Evolutionary conservation across 2,329 filamentous ascomycete species (phyloP).

Genomic region (Aspergillus hortae): DNA sequence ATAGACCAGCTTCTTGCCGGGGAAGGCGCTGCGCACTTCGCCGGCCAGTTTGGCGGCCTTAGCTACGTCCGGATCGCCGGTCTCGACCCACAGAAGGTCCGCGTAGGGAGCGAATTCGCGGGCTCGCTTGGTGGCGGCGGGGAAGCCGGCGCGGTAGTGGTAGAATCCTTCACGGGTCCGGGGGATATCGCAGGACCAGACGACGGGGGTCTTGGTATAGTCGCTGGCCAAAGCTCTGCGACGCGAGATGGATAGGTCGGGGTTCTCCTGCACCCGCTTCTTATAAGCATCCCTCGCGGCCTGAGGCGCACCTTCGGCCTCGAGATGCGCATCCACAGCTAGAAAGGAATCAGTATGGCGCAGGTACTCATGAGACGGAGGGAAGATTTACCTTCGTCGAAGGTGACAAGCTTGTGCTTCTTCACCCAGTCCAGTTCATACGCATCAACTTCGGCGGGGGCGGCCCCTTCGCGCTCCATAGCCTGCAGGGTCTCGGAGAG

Average conservation of each 20-base stretch:
- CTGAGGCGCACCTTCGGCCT: conserved; percentile 60
- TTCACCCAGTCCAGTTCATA: conserved; percentile 90
- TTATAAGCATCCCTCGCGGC: conserved; percentile 67
- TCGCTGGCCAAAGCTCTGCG: conserved; percentile 69
- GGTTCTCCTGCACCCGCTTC: conserved; percentile 57
- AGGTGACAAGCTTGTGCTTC: conserved; percentile 76
- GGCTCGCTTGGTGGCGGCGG: conserved; percentile 86
- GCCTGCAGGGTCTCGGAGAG: conserved; percentile 83
- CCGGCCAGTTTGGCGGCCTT: conserved; percentile 72
- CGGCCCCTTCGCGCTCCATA: conserved; percentile 79
- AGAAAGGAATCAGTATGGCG: conserved; percentile 1
- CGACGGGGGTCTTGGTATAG: conserved; percentile 64
- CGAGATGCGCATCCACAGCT: conserved; percentile 73
- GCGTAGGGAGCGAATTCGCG: conserved; percentile 89
- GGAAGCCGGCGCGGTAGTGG: conserved; percentile 64
- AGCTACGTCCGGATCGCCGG: conserved; percentile 77
- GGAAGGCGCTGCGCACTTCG: conserved; percentile 66
- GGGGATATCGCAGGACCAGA: conserved; percentile 88
- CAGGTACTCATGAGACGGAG: background rate
- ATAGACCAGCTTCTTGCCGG: conserved; percentile 89
- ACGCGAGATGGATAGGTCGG: conserved; percentile 72
- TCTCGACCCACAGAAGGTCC: conserved; percentile 96
- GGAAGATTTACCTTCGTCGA: conserved; percentile 65
- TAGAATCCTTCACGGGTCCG: conserved; percentile 77
- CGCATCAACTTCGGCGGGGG: conserved; percentile 74